Evolutionary conservation across 2,329 filamentous ascomycete species (phyloP), one percentile per base, ranked within the genome.

Genomic region (Orbilia brochopaga): DNA sequence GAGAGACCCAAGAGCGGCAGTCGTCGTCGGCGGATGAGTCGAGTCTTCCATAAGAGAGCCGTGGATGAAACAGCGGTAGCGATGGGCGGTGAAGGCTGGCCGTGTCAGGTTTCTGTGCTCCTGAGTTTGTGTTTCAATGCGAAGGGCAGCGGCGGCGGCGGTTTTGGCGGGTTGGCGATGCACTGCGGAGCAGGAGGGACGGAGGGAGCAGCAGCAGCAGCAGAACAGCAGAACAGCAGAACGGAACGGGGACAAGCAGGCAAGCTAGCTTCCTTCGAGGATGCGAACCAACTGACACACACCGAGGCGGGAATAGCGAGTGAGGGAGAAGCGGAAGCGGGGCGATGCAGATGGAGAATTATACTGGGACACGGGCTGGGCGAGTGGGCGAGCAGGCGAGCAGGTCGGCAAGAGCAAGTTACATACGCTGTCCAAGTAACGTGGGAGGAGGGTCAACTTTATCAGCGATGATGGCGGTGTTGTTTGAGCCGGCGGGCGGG

Each of bases 1-100:
- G 54, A 35, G 56, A 40, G 35, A 42, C 15, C 37, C 37, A 42
- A 13, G 37, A 42, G 37, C 37, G 37, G 15, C n/a, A 51, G 51
- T 56, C 21, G 56, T 42, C n/a, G 42, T 61, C 42, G 52, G 60
- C n/a, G n/a, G n/a, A n/a, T n/a, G n/a, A n/a, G n/a, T 50, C 61
- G 51, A 51, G 55, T 66, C 62, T 66, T 66, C 62, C 62, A 66
- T 66, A 67, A 61, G 63, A 65, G 37, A 58, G 54, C 61, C 40
- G 50, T 46, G 32, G 30, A 27, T 27, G 32, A 56, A 55, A 40
- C 46, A 56, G 60, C 17, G 11, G 32, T 15, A 32, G 24, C 37
- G 42, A 10, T 37, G 37, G 11, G 53, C 21, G 15, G 35, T 35
- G 44, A 48, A 23, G 27, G 21, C n/a, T 17, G n/a, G 37, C 30